Conservation (phyloP, 257 asterid species). For the Solanum paucissectum region DNA sequence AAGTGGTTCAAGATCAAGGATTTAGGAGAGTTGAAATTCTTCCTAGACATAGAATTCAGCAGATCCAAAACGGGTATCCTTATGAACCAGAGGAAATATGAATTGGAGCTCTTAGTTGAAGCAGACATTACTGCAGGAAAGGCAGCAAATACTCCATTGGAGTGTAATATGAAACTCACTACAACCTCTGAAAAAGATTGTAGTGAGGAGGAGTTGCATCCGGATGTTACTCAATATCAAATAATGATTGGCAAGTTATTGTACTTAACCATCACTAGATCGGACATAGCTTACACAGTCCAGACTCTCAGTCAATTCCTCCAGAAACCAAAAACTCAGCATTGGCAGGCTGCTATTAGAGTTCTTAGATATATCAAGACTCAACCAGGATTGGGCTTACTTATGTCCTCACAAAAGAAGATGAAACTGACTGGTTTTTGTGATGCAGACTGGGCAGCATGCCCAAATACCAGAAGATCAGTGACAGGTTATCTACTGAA, state of each 20-base stretch:
- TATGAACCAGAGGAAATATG: not conserved
- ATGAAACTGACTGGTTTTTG: no score
- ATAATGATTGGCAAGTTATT: not conserved
- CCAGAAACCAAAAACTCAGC: not conserved
- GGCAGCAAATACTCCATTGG: not conserved
- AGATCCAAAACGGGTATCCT: not conserved
- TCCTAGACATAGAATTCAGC: no score
- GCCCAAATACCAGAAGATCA: not conserved
- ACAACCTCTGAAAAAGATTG: rapidly evolving
- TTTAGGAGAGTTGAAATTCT: no score
- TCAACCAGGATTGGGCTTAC: not conserved
- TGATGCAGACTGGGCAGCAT: not conserved
- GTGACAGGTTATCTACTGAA: no score
- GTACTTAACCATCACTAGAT: not conserved
- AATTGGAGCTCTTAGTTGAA: not conserved
- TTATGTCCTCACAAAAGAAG: not conserved
- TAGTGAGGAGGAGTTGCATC: not conserved
- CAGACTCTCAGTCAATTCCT: not conserved
- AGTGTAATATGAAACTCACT: not conserved
- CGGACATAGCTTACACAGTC: no score
- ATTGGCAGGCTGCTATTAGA: not conserved
- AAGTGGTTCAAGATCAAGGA: no score
- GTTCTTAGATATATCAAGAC: not conserved
- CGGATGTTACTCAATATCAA: not conserved
- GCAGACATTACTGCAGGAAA: not conserved